Evolutionary conservation across 2,329 filamentous ascomycete genomes (phyloP).

Genomic region (Fusarium cicatricum): DNA sequence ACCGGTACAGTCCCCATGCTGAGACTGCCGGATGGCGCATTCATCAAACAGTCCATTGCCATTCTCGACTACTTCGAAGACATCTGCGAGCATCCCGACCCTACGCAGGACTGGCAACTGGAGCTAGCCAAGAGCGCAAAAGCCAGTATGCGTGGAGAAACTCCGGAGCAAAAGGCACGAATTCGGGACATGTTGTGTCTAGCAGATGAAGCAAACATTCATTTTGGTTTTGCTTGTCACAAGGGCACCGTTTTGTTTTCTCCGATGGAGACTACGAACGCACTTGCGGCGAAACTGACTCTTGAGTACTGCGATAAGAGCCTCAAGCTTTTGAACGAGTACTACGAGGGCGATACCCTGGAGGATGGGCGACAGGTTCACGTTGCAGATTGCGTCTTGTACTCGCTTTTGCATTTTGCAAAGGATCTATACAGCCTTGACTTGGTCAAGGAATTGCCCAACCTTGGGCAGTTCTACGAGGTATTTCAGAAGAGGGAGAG

Average conservation of each 20-base stretch:
- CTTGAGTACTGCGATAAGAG: constrained; percentile 19
- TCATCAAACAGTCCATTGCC: constrained; percentile 31
- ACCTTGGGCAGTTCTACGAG: constrained; percentile 14
- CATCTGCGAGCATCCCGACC: constrained; percentile 14
- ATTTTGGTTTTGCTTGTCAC: constrained; percentile 28
- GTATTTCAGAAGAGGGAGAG: constrained; percentile 20
- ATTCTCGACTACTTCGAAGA: constrained; percentile 32
- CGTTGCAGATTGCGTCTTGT: constrained; percentile 30
- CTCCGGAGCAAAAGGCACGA: constrained; percentile 11
- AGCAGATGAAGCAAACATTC: constrained; percentile 18
- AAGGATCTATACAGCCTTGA: constrained; percentile 21
- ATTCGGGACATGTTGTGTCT: constrained; percentile 22
- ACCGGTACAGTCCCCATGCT: constrained; percentile 17
- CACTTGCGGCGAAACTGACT: neutral
- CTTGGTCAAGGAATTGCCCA: constrained; percentile 6
- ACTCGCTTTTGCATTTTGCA: constrained; percentile 24
- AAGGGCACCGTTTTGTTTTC: constrained; percentile 20
- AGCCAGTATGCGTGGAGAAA: constrained; percentile 5
- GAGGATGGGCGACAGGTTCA: neutral
- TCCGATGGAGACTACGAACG: constrained; percentile 1
- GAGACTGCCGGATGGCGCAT: constrained; percentile 20
- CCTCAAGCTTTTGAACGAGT: constrained; percentile 10
- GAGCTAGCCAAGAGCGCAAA: neutral
- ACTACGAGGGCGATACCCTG: constrained; percentile 11
- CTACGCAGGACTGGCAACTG: constrained; percentile 11